These are phyloP conservation scores for Themeda triandra DNA, from an alignment of 176 grass and related monocot species.

Conservation along the genomic window DNA sequence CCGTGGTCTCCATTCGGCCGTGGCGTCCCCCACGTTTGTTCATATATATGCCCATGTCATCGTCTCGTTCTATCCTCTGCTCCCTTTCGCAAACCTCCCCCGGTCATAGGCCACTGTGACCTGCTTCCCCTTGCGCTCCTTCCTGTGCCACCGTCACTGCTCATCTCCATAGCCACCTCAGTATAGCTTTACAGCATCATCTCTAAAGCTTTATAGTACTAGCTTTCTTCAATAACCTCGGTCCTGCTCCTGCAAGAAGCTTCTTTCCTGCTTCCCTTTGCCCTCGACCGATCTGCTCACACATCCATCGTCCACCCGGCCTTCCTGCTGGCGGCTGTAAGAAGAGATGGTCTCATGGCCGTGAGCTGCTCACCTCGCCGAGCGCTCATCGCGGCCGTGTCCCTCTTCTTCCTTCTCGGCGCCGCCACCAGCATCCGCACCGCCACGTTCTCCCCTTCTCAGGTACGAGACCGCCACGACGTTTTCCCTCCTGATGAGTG, in stretches of 20 bases:
- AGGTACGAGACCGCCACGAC: constrained; percentile 34
- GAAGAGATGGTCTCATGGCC: constrained; percentile 50
- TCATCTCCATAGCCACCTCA: not conserved
- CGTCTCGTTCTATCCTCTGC: constrained; percentile 15
- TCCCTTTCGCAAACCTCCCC: constrained; percentile 4
- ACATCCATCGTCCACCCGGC: not conserved
- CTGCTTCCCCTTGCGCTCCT: not conserved
- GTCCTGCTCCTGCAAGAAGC: not conserved
- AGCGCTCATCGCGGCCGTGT: constrained; percentile 27
- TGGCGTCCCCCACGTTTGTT: constrained; percentile 24
- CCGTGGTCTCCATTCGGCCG: constrained; percentile 30
- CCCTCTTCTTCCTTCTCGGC: constrained; percentile 51
- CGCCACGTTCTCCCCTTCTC: constrained; percentile 18
- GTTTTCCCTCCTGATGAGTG: not conserved
- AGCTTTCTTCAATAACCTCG: not conserved
- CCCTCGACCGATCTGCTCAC: not conserved
- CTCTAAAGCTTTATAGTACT: not conserved
- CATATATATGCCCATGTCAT: constrained; percentile 24
- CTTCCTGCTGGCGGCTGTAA: not conserved
- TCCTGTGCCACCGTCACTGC: not conserved
- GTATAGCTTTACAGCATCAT: not conserved
- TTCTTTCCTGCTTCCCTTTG: constrained; percentile 4
- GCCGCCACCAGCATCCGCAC: constrained; percentile 34
- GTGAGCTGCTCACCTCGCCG: constrained; percentile 49
- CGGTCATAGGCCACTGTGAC: constrained; percentile 11